Percentiles rank a stretch among this genome's conserved stretches.
These are phyloP conservation scores for Babjeviella inositovora DNA, from an alignment of 805 yeast genomes.

Conservation along the genomic window DNA sequence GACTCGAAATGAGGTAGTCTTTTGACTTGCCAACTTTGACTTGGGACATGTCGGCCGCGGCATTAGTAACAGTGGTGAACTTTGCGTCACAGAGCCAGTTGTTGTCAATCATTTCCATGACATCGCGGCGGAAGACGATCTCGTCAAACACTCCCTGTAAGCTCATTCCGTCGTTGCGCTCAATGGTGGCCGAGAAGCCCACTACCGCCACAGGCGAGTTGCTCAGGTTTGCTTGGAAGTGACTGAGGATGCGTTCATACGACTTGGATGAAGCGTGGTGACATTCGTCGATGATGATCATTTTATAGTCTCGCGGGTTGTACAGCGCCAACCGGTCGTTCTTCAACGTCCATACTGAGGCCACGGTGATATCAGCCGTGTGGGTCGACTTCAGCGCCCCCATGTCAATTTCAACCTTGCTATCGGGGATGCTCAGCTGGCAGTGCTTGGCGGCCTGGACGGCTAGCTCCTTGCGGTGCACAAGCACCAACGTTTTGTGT, in stretches of 20 bases:
- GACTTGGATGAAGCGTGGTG: conserved; percentile 76
- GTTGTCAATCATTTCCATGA: conserved; percentile 48
- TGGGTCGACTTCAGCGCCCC: conserved; percentile 24
- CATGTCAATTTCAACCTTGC: conserved; percentile 55
- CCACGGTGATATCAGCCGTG: conserved; percentile 52
- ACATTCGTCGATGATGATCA: conserved; percentile 80
- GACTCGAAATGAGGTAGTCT: conserved; percentile 7
- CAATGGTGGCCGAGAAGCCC: conserved; percentile 84
- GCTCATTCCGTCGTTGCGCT: conserved; percentile 54
- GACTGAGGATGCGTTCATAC: conserved; percentile 37
- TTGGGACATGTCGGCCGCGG: conserved; percentile 22
- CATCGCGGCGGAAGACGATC: conserved; percentile 52
- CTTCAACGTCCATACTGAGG: conserved; percentile 55
- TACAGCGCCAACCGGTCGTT: conserved; percentile 29
- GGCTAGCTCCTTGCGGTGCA: conserved; percentile 70
- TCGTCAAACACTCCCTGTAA: conserved; percentile 51
- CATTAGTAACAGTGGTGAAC: conserved; percentile 41
- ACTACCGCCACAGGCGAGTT: conserved; percentile 36
- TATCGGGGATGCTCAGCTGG: conserved; percentile 25
- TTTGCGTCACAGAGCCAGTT: conserved; percentile 58
- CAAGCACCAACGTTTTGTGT: conserved; percentile 38
- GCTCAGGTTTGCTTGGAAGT: conserved; percentile 32
- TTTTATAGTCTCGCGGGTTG: conserved; percentile 43
- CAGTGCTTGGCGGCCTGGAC: conserved; percentile 48
- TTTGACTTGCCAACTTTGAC: conserved; percentile 8